Conservation (phyloP, 306 rosid genomes). For the Prinsepia uniflora region DNA sequence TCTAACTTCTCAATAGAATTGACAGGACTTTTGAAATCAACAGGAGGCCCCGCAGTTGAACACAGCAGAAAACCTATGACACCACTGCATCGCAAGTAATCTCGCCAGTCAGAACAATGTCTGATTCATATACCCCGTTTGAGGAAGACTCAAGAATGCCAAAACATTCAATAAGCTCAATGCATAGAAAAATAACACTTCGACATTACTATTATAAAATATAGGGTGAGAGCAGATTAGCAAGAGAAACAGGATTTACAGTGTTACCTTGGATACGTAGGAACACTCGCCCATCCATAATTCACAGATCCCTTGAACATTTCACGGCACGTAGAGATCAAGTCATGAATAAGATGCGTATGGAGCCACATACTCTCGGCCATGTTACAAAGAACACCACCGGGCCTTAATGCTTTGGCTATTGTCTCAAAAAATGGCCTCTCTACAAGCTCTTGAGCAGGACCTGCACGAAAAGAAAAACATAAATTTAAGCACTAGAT, state of each 20-base stretch:
- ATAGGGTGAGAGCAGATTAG: background rate
- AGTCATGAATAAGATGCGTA: conserved; percentile 85
- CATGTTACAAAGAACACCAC: conserved; percentile 97
- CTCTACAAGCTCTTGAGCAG: conserved; percentile 98
- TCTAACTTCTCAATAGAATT: conserved; percentile 83
- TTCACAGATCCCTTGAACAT: conserved; percentile 83
- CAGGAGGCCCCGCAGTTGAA: conserved; percentile 76
- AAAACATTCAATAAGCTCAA: background rate
- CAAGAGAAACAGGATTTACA: background rate
- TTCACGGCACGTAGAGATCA: conserved; percentile 65
- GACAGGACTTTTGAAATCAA: conserved; percentile 78
- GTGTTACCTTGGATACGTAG: conserved; percentile 86
- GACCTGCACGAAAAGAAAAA: conserved; percentile 51
- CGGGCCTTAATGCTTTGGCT: conserved; percentile 89
- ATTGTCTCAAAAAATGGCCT: conserved; percentile 88
- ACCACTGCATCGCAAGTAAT: conserved; percentile 54
- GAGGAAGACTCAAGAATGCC: background rate
- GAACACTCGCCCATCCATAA: conserved; percentile 96
- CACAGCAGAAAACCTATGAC: conserved; percentile 87
- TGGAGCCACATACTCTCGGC: conserved; percentile 99
- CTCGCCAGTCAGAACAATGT: conserved; percentile 1
- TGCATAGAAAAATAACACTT: background rate
- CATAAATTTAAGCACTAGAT: conserved; percentile 2
- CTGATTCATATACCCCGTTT: background rate
- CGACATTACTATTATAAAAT: background rate